phyloP scores from a whole-genome alignment of 2,329 filamentous ascomycete genomes.

The Clonostachys byssicola region DNA sequence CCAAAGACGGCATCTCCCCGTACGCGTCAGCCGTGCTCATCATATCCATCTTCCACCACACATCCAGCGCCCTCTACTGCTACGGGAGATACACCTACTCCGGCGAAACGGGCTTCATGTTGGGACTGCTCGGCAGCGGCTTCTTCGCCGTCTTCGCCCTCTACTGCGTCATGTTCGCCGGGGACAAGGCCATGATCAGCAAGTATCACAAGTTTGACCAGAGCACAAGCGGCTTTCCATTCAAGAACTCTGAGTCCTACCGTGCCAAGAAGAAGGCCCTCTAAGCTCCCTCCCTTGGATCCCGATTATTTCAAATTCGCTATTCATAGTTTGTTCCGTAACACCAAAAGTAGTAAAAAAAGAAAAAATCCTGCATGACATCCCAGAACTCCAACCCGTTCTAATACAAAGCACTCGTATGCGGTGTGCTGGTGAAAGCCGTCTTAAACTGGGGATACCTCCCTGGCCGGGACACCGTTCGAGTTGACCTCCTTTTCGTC shows the following conservation, averaged over 20 bases:
- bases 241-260: slow-evolving; percentile 29
- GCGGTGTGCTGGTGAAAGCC: too few species aligned
- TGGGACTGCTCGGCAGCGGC: slow-evolving; percentile 55
- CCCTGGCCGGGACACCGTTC: too few species aligned
- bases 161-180: slow-evolving; percentile 28
- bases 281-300: slow-evolving; percentile 5
- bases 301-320: too few species aligned
- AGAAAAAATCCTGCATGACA: too few species aligned
- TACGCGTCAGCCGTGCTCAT: slow-evolving; percentile 64
- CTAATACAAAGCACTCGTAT: too few species aligned
- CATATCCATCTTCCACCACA: slow-evolving; percentile 65
- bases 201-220: slow-evolving; percentile 29
- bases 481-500: too few species aligned
- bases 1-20: slow-evolving; percentile 45
- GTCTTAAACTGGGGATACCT: too few species aligned
- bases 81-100: slow-evolving; percentile 62
- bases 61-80: slow-evolving; percentile 56
- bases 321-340: too few species aligned
- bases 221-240: slow-evolving; percentile 31
- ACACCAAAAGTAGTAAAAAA: too few species aligned
- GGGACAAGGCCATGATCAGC: slow-evolving; percentile 28
- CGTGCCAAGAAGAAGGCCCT: slow-evolving; percentile 29
- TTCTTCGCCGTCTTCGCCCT: slow-evolving; percentile 51
- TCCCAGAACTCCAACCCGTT: too few species aligned
- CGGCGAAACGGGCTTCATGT: slow-evolving; percentile 51